These are phyloP conservation scores for Yarrowia porcina DNA, from an alignment of 805 yeast genomes.

Conservation along the genomic window DNA sequence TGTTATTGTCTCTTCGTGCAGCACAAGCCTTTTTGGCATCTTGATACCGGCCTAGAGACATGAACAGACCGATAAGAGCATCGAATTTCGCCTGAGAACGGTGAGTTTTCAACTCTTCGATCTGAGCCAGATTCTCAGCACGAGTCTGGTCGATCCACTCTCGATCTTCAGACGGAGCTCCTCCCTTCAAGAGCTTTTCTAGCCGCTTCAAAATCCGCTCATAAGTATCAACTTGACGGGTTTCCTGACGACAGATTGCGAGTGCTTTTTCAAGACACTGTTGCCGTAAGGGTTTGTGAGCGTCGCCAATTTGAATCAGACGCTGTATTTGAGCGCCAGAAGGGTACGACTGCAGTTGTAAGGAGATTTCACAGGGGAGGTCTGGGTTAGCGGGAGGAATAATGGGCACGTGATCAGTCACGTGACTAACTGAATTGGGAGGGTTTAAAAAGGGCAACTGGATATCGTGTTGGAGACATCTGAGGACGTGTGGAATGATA, in stretches of 20 bases:
- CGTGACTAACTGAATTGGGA: no score
- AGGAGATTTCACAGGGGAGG: not conserved
- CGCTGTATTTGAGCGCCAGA: constrained; percentile 9
- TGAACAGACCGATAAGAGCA: not conserved
- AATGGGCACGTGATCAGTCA: not conserved
- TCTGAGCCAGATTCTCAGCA: not conserved
- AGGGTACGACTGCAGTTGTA: not conserved
- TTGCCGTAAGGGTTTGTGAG: constrained; percentile 8
- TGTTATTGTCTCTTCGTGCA: not conserved
- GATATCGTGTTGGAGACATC: no score
- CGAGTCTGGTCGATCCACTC: not conserved
- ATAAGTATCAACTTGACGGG: not conserved
- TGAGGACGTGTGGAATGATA: no score
- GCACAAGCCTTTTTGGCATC: constrained; percentile 16
- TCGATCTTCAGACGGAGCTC: not conserved
- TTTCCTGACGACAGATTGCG: constrained; percentile 2
- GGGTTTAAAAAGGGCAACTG: no score
- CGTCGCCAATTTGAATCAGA: not conserved
- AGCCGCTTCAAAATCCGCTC: constrained; percentile 1
- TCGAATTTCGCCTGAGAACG: not conserved
- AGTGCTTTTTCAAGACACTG: constrained; percentile 1
- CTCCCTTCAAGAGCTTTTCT: constrained; percentile 1
- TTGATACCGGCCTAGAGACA: not conserved
- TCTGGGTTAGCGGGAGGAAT: not conserved
- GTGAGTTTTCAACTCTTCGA: not conserved